These are phyloP conservation scores for Patellifolia procumbens DNA, from an alignment of 179 eudicot species.

Conservation along the genomic window DNA sequence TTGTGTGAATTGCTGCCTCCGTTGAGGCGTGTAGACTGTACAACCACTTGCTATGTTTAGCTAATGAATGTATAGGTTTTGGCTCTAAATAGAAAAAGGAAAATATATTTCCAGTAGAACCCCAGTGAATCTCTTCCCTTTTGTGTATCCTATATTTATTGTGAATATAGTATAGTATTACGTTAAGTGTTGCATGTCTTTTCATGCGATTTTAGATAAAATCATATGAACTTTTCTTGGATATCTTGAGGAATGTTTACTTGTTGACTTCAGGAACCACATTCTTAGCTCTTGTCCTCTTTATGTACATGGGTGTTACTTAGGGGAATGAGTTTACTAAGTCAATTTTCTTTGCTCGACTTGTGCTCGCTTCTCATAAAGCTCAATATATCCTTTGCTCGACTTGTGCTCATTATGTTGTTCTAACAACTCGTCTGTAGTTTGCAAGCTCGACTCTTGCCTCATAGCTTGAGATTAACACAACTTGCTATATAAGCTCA, in stretches of 20 bases:
- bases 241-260: background rate
- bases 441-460: no score
- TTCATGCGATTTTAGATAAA: background rate
- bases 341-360: no score
- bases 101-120: background rate
- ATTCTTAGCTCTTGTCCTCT: background rate
- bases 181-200: background rate
- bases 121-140: background rate
- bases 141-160: background rate
- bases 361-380: no score
- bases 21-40: background rate
- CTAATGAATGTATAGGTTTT: background rate
- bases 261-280: background rate
- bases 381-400: no score
- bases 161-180: background rate
- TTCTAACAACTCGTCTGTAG: no score
- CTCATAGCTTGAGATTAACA: no score
- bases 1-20: background rate
- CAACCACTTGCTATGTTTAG: background rate
- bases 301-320: background rate
- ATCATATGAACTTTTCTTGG: background rate
- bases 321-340: no score
- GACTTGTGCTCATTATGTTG: no score
- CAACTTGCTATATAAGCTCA: no score
- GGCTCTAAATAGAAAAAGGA: background rate